Base-by-base conservation (phyloP, 345 rosid genomes). In the Pugionium cornutum region DNA sequence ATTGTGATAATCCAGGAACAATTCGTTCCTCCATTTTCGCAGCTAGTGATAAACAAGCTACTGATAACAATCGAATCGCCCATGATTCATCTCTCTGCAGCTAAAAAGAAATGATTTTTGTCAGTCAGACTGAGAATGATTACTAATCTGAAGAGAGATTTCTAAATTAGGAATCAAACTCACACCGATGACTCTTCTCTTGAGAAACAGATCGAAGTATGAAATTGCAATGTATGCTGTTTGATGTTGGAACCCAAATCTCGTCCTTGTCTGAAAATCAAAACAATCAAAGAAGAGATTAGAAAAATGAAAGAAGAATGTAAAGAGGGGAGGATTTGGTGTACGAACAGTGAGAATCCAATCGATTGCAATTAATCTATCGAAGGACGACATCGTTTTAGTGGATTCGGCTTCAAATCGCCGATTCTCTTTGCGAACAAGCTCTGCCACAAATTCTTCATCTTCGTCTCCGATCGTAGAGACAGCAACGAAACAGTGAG, bases 1-100 rank as follows among this genome's bases (percentile, higher is more conserved):
- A 83, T 50, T 86, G 84, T 18, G 92, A 79, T 47, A 89, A 75
- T 2, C 80, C 33, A 26, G 95, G 96, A 2, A 82, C 92, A 28
- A 58, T 69, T 9, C 82, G 52, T 51, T 92, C 98, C 68, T 87
- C 98, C 89, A 89, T 87, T 66, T 92, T 92, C 3, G 95, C 95
- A 9, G 96, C 89, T 71, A 92, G 3, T 39, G 90, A 87, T 69
- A 92, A 76, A 81, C 95, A 85, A 9, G 91, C 90, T 64, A 87
- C 79, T 1, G 96, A 78, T 57, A 89, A 64, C 71, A 92, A 78
- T 54, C 86, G 75, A 63, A 87, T 62, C 39, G 91, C 89, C 95
- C 90, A 89, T 53, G 77, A 9, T 66, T 89, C 81, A 74, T 84
- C 91, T 31, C 75, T 86, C 96, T 92, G 64, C 35, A 72, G 55